Base-by-base conservation (phyloP, 495 filamentous ascomycete genomes). In the Neurospora sp. region DNA sequence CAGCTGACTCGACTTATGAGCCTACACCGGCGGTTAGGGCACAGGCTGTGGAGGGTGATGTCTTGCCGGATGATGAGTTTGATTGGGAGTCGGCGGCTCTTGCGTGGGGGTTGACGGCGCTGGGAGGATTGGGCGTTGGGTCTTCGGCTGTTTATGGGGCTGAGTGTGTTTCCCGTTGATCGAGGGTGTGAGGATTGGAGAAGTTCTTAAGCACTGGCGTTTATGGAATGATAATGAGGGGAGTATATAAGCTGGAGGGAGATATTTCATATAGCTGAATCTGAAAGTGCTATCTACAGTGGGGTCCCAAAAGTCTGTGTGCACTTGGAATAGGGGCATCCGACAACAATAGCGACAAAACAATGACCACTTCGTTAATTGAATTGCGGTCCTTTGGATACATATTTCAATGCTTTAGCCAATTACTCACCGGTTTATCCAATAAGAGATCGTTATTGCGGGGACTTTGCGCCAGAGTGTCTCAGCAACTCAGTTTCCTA, bases 51-150 rank as follows among this genome's bases (percentile, higher is more conserved):
- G 77, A 81, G 71, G 79, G 78, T 0, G 82, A 84, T 72, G 69
- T 77, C 11, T 18, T 81, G 3, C 79, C 78, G 16, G 76, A 76
- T 5, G 75, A 77, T 11, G 82, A 80, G 11, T 77, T 82, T 37
- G 84, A 86, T 53, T 85, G 83, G 83, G 85, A 86, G 69, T 78
- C 79, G 18, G 81, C 79, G 4, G 78, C 84, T 39, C 75, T 86
- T 6, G 81, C 83, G 6, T 86, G 84, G 84, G 81, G 81, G 3
- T 70, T 84, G 71, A 81, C 80, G 4, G 77, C 78, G 22, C 70
- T 83, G 42, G 81, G 81, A 1, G 85, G 84, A 3, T 73, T 86
- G n/a, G 82, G 83, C 1, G 72, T 76, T 9, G 83, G 81, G 7
- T 79, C 76, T 71, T 78, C 82, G 31, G 81, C 78, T 38, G 83